Evolutionary conservation across 768 basidiomycete genomes (phyloP), one percentile per base, ranked within the genome.

Genomic region (Tulasnella sp.): DNA sequence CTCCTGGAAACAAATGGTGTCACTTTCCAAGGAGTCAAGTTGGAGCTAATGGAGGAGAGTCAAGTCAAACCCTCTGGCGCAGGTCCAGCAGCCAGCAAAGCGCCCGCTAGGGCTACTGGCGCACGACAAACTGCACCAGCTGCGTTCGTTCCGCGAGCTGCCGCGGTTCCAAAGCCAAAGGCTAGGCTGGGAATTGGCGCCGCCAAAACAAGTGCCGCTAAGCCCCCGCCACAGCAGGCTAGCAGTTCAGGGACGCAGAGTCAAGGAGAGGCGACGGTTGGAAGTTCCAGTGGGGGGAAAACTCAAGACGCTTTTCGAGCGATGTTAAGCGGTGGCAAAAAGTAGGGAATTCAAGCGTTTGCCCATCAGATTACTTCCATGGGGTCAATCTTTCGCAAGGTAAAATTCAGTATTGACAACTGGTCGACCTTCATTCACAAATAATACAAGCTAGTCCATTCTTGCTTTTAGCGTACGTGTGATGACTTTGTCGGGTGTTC

Each of bases 381-480:
- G 20, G 48, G 16, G 10, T 20, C 2, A 16, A 23, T 23, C 11
- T 6, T 6, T 6, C 18, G 20, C 20, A 48, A 48, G 18, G 11
- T 10, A 51, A 51, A 20, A 51, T 51, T 51, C 51, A 51, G 23
- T 7, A 51, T 51, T 51, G 51, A n/a, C 51, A 51, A 51, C 51
- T 51, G 51, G 51, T 7, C 51, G 51, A 51, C 15, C 32, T 73
- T 23, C 46, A 73, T 73, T 51, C 51, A 51, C 51, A 51, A 48
- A 55, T 40, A 32, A 29, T 77, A 26, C 29, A 77, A 44, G 11
- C 79, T 73, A 98, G 84, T 98, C 96, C 95, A 97, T 96, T 83
- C 96, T 89, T 61, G 90, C 91, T 85, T 95, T 94, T 84, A 98
- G 85, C 79, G 91, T 94, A 81, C 96, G 91, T 48, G 94, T 94